A percentile compares a stretch with the other conserved stretches of the same genome.
phyloP scores from a whole-genome alignment of 2,329 filamentous ascomycete species.

The Claviceps sp. region DNA sequence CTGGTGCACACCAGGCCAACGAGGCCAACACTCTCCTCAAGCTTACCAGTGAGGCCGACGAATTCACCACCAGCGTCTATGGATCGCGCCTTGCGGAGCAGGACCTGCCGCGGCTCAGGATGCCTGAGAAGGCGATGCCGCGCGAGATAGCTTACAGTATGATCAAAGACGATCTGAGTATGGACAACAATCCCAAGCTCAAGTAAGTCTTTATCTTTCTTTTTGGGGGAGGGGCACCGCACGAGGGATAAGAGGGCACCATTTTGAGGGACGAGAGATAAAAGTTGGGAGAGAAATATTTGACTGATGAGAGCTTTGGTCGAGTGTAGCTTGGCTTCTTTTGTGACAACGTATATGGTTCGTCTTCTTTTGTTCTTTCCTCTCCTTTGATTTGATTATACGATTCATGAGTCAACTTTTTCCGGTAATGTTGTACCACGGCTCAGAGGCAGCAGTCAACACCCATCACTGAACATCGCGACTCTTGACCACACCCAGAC shows the following conservation, averaged over 20 bases:
- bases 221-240: background rate
- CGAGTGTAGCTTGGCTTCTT: slow-evolving; percentile 74
- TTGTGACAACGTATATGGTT: slow-evolving; percentile 94
- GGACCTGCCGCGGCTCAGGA: slow-evolving; percentile 71
- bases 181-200: slow-evolving; percentile 84
- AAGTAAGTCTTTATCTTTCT: slow-evolving; percentile 36
- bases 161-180: slow-evolving; percentile 88
- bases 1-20: slow-evolving; percentile 18
- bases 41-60: slow-evolving; percentile 37
- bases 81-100: slow-evolving; percentile 70
- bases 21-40: slow-evolving; percentile 26
- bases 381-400: background rate
- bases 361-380: slow-evolving; percentile 17
- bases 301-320: slow-evolving; percentile 23
- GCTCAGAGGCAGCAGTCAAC: no score
- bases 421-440: no score
- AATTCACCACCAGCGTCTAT: slow-evolving; percentile 71
- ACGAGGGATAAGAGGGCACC: background rate
- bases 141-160: slow-evolving; percentile 86
- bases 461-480: no score
- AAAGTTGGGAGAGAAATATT: background rate
- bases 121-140: slow-evolving; percentile 86
- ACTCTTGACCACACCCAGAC: no score
- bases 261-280: no score
- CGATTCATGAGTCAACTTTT: no score